Conservation (phyloP, 1,139 yeast genomes). For the Pichia sp. region DNA sequence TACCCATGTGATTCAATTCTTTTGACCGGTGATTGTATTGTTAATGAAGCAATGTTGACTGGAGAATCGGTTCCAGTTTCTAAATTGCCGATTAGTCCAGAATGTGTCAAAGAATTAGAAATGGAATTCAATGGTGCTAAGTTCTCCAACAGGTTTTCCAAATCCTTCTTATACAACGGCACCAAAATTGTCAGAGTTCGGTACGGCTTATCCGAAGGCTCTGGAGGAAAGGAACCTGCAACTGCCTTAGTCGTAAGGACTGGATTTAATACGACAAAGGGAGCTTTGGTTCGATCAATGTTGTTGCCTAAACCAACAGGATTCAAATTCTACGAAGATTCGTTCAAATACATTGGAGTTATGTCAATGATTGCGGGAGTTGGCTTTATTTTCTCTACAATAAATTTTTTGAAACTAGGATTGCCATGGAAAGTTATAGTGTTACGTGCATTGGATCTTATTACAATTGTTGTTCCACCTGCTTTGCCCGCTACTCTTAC, state of each 20-base stretch:
- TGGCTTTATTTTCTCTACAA: slow-evolving; percentile 81
- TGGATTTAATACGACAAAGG: slow-evolving; percentile 93
- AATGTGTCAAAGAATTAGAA: slow-evolving; percentile 51
- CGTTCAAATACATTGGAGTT: slow-evolving; percentile 91
- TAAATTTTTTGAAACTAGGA: slow-evolving; percentile 75
- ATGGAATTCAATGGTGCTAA: slow-evolving; percentile 49
- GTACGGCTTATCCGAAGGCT: slow-evolving; percentile 38
- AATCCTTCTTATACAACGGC: slow-evolving; percentile 78
- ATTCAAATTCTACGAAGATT: slow-evolving; percentile 88
- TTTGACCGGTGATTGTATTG: slow-evolving; percentile 86
- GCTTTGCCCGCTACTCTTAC: slow-evolving; percentile 97
- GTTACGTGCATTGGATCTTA: slow-evolving; percentile 84
- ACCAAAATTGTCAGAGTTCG: slow-evolving; percentile 83
- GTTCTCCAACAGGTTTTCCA: slow-evolving; percentile 64
- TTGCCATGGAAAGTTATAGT: slow-evolving; percentile 66
- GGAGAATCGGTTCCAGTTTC: slow-evolving; percentile 98
- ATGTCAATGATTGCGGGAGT: slow-evolving; percentile 81
- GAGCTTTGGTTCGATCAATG: slow-evolving; percentile 93
- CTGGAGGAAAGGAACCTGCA: slow-evolving; percentile 60
- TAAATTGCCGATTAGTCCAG: slow-evolving; percentile 63
- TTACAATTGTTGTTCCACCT: slow-evolving; percentile 97
- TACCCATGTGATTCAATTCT: slow-evolving; percentile 90
- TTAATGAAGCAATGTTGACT: slow-evolving; percentile 53
- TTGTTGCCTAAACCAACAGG: slow-evolving; percentile 92
- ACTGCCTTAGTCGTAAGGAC: slow-evolving; percentile 84